phyloP scores from a whole-genome alignment of 257 asterid species.

The Euphrasia confusa region DNA sequence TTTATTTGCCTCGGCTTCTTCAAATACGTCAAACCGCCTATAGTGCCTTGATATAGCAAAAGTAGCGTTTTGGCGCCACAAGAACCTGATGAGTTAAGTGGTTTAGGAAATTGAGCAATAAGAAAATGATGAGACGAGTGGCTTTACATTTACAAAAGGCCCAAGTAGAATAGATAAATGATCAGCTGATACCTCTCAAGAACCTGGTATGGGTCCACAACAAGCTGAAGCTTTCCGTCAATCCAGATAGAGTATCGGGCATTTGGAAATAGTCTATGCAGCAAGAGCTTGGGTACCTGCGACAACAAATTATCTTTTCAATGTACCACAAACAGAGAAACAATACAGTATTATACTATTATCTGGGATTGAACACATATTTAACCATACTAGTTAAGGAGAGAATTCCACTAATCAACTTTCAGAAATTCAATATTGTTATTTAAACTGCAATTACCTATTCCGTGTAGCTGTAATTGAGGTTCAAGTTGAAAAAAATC shows the following conservation, averaged over 20 bases:
- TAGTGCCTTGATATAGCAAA: conserved; percentile 94
- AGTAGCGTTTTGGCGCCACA: conserved; percentile 89
- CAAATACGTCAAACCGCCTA: conserved; percentile 80
- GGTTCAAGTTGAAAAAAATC: conserved; percentile 3
- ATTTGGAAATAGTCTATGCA: conserved; percentile 91
- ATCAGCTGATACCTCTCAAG: conserved; percentile 68
- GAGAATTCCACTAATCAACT: conserved; percentile 7
- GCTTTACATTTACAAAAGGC: conserved; percentile 9
- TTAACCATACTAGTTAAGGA: conserved; percentile 7
- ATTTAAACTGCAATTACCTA: neutral
- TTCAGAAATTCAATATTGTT: neutral
- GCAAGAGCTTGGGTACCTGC: conserved; percentile 90
- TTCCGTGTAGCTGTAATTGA: neutral
- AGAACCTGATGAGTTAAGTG: conserved; percentile 51
- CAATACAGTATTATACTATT: neutral
- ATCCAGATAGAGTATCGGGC: conserved; percentile 89
- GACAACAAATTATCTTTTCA: conserved; percentile 23
- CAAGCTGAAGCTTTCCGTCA: conserved; percentile 93
- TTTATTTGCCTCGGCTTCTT: conserved; percentile 96
- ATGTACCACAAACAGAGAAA: neutral
- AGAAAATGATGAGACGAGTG: neutral
- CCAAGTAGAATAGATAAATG: conserved; percentile 13
- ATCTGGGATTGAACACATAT: conserved; percentile 3
- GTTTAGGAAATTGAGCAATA: conserved; percentile 14
- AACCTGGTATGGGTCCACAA: conserved; percentile 88